These are phyloP conservation scores for Solanum virginianum DNA, from an alignment of 257 asterid species.

Conservation along the genomic window DNA sequence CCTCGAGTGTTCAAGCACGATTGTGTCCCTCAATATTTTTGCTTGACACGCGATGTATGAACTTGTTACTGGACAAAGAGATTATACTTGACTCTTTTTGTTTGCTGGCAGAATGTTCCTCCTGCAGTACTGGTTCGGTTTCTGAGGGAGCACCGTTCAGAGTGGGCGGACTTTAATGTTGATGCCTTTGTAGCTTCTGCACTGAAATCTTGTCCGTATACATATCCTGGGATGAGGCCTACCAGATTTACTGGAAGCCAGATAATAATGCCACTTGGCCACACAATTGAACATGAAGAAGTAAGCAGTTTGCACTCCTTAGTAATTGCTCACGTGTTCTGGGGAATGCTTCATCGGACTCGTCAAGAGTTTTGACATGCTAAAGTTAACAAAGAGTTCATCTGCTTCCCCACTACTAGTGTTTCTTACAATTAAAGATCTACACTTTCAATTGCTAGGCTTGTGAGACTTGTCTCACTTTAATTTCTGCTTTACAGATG, in stretches of 20 bases:
- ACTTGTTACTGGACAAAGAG: neutral
- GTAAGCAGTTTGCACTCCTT: slow-evolving; percentile 12
- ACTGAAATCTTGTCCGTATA: slow-evolving; percentile 52
- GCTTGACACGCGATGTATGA: neutral
- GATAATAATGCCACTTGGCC: slow-evolving; percentile 89
- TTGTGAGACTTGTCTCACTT: neutral
- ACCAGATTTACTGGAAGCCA: slow-evolving; percentile 92
- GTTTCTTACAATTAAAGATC: neutral
- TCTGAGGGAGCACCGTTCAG: slow-evolving; percentile 94
- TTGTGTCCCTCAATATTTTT: neutral
- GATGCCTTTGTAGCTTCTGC: slow-evolving; percentile 88
- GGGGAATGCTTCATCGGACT: neutral
- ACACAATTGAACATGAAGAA: slow-evolving; percentile 95
- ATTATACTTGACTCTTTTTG: neutral
- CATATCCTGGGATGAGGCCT: slow-evolving; percentile 83
- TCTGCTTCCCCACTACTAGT: neutral
- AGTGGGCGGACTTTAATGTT: slow-evolving; percentile 95
- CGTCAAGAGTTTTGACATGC: neutral
- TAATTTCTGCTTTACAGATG: slow-evolving; percentile 30
- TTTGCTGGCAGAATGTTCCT: slow-evolving; percentile 59
- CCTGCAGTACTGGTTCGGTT: slow-evolving; percentile 87
- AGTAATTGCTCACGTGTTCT: neutral
- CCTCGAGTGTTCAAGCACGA: neutral
- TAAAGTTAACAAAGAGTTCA: neutral
- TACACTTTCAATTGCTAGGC: neutral